phyloP scores from a whole-genome alignment of 192 early-diverging fungal genomes.

The Pilaira anomala region DNA sequence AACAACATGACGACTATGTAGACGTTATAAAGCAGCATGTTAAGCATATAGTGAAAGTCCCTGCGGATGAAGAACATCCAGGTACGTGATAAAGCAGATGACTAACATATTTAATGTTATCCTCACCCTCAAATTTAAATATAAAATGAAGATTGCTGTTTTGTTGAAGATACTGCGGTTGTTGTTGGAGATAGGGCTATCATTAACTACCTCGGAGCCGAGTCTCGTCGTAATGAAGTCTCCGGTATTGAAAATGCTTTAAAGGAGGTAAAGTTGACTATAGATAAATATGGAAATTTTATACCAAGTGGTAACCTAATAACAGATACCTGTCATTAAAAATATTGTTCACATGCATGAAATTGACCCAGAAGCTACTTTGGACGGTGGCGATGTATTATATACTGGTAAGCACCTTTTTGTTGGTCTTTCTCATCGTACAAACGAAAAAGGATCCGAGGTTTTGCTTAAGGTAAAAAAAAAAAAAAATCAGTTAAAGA shows the following conservation, averaged over 20 bases:
- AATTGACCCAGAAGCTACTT: constrained; percentile 2
- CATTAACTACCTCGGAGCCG: constrained; percentile 22
- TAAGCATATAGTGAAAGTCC: constrained; percentile 5
- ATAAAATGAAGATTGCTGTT: constrained; percentile 37
- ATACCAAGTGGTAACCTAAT: neutral
- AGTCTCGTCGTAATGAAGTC: constrained; percentile 19
- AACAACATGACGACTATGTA: constrained; percentile 35
- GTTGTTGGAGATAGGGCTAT: constrained; percentile 27
- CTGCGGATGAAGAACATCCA: constrained; percentile 30
- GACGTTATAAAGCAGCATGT: neutral
- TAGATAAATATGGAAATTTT: neutral
- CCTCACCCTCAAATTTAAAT: neutral
- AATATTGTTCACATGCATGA: constrained; percentile 22
- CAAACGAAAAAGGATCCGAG: constrained; percentile 31
- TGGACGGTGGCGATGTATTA: constrained; percentile 44
- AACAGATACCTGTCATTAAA: constrained; percentile 2
- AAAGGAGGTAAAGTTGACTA: neutral
- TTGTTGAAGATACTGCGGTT: constrained; percentile 43
- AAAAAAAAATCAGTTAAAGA: neutral
- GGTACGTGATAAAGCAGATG: neutral
- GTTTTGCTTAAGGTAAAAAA: constrained; percentile 24
- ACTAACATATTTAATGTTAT: too few relatives aligned
- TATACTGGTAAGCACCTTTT: constrained; percentile 31
- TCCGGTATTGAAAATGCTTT: neutral
- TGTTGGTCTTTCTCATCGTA: constrained; percentile 40